Evolutionary conservation across 2,329 filamentous ascomycete species (phyloP).

Genomic region (Beauveria australis): DNA sequence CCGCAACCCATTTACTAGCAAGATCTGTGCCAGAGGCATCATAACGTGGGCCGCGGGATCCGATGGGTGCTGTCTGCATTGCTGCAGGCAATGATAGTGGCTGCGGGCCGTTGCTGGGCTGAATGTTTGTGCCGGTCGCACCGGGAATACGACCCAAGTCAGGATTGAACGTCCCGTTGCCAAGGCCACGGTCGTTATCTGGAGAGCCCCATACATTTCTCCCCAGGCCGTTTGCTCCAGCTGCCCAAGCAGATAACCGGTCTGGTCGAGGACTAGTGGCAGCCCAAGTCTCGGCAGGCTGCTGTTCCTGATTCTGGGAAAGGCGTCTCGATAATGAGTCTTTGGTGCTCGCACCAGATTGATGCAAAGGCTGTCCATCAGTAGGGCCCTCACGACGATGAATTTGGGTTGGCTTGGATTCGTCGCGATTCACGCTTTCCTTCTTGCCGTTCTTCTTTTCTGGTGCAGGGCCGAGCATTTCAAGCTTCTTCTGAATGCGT

Average conservation of each 20-base stretch:
- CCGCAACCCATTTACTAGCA: conserved; percentile 34
- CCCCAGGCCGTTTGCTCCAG: conserved; percentile 33
- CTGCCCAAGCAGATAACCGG: conserved; percentile 42
- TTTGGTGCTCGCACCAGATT: conserved; percentile 14
- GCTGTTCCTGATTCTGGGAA: conserved; percentile 26
- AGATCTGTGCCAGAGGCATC: conserved; percentile 22
- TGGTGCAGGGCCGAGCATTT: conserved; percentile 57
- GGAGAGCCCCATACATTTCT: conserved; percentile 69
- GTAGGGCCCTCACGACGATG: conserved; percentile 23
- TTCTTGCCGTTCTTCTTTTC: conserved; percentile 52
- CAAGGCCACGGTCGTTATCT: conserved; percentile 62
- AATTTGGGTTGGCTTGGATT: conserved; percentile 23
- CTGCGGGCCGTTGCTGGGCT: conserved; percentile 32
- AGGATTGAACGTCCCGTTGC: conserved; percentile 68
- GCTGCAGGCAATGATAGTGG: conserved; percentile 34
- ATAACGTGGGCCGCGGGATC: conserved; percentile 24
- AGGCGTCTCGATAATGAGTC: conserved; percentile 19
- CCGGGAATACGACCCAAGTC: conserved; percentile 45
- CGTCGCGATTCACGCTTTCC: conserved; percentile 36
- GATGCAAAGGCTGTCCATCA: conserved; percentile 15
- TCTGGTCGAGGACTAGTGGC: conserved; percentile 34
- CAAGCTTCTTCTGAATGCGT: conserved; percentile 63
- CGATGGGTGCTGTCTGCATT: conserved; percentile 20
- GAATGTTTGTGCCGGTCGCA: conserved; percentile 24
- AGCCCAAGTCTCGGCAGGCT: conserved; percentile 30